phyloP scores from a whole-genome alignment of 352 stramenopile genomes.

The Pythium insidiosum region DNA sequence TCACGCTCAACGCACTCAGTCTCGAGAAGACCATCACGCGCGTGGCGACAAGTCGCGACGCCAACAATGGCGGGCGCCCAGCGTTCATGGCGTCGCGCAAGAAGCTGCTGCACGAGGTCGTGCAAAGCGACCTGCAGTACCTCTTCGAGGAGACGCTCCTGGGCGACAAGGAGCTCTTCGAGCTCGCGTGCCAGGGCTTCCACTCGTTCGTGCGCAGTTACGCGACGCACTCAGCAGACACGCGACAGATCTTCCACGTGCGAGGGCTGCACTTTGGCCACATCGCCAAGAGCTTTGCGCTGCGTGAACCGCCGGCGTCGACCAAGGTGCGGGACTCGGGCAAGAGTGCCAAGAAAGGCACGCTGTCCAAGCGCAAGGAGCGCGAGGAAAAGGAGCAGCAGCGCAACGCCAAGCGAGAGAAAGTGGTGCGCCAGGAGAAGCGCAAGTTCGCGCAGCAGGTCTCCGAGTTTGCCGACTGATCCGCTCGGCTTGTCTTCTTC shows the following conservation, averaged over 20 bases:
- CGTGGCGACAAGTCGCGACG: too few relatives aligned
- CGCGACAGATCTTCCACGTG: slow-evolving; percentile 89
- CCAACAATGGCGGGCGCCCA: slow-evolving; percentile 38
- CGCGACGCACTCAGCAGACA: slow-evolving; percentile 87
- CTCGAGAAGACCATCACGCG: slow-evolving; percentile 78
- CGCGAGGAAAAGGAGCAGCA: slow-evolving; percentile 61
- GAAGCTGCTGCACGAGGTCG: slow-evolving; percentile 76
- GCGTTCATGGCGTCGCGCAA: slow-evolving; percentile 61
- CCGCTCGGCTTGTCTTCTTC: not conserved
- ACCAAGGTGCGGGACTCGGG: slow-evolving; percentile 70
- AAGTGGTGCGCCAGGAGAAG: slow-evolving; percentile 50
- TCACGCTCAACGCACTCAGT: slow-evolving; percentile 78
- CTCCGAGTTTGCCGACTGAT: slow-evolving; percentile 69
- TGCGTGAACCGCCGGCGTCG: slow-evolving; percentile 78
- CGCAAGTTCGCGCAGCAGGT: slow-evolving; percentile 65
- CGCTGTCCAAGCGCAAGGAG: slow-evolving; percentile 78
- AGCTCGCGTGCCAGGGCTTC: slow-evolving; percentile 85
- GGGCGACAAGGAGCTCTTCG: slow-evolving; percentile 78
- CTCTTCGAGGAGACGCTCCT: slow-evolving; percentile 77
- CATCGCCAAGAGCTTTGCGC: slow-evolving; percentile 90
- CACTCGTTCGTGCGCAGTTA: slow-evolving; percentile 92
- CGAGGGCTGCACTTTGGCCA: slow-evolving; percentile 91
- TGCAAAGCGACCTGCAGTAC: slow-evolving; percentile 77
- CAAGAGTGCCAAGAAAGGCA: slow-evolving; percentile 67
- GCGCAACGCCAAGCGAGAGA: slow-evolving; percentile 41